Percentiles rank a stretch among this genome's conserved stretches.
phyloP scores from a whole-genome alignment of 1,284 basidiomycete species.

The Erythrobasidium hasegawianum region DNA sequence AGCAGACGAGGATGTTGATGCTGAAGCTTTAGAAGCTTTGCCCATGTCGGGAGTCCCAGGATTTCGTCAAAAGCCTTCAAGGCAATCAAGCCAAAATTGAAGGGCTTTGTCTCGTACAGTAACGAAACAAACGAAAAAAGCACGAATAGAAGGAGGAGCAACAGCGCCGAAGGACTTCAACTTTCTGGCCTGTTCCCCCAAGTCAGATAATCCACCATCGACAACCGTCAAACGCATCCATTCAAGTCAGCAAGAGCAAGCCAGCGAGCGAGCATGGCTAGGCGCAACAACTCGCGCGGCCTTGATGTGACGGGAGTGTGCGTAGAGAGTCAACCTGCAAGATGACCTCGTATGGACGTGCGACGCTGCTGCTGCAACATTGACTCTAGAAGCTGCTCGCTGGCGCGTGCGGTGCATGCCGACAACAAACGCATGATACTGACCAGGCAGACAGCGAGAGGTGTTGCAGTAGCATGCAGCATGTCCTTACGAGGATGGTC shows the following conservation, averaged over 20 bases:
- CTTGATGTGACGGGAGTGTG: constrained; percentile 30
- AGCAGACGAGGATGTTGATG: constrained; percentile 9
- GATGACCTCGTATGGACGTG: not conserved
- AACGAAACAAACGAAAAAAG: too few species aligned
- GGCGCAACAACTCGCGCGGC: constrained; percentile 22
- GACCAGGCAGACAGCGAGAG: not conserved
- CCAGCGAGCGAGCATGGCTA: constrained; percentile 10
- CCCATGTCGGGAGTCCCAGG: not conserved
- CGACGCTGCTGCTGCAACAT: not conserved
- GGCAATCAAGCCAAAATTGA: too few species aligned
- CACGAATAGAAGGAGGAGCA: too few species aligned
- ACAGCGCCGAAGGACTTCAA: too few species aligned
- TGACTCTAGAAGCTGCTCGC: not conserved
- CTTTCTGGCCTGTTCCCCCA: too few species aligned
- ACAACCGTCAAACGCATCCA: too few species aligned
- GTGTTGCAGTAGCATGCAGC: not conserved
- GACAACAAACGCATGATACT: not conserved
- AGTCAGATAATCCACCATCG: too few species aligned
- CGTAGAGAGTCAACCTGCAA: not conserved
- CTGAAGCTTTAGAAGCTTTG: constrained; percentile 19
- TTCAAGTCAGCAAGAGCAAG: too few species aligned
- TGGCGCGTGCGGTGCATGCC: not conserved
- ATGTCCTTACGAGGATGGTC: too few species aligned
- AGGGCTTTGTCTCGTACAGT: too few species aligned
- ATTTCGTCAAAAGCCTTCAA: too few species aligned